Base-by-base conservation (phyloP, 129 eudicot species). In the Solidago caesia region DNA sequence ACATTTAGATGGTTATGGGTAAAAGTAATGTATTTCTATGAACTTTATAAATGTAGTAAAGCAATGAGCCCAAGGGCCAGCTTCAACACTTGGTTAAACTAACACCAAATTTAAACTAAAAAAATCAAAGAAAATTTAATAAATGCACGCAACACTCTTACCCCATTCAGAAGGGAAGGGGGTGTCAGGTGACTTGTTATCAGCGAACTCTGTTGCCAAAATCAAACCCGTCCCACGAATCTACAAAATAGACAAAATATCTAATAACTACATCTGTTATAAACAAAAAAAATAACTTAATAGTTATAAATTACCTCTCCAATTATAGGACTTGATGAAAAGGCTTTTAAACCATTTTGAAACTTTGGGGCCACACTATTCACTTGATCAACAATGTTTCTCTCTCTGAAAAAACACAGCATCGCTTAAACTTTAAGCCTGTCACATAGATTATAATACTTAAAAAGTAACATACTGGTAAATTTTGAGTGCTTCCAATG, bases 401-500 rank as follows among this genome's bases (percentile, higher is more conserved):
- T 82, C 82, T 85, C 89, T 78, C 88, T 84, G 73, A 3, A 78
- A 75, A 85, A 45, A 73, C 68, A 56, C 12, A 56, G 9, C 56
- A 79, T 2, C 39, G 51, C 14, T 44, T 16, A 25, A 70, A 7
- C 9, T 6, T 64, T 43, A 75, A 68, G 44, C 8, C 67, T 16
- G 6, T 63, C 43, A 39, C 7, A 33, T 11, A 27, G 33, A 9
- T 39, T 6, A 13, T 39, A 63, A 16, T 12, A 15, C 27, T 55
- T 15, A n/a, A 55, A 14, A 55, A 6, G 4, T 43, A 39, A 60
- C 58, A 6, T 47, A 92, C 98, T 88, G 83, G 84, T 92, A 92
- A 59, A 92, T 86, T 68, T 86, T 89, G 77, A 92, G 87, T 25
- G 98, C 72, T 85, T 92, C 96, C 72, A 92, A 78, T 46, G 98